A percentile compares a stretch with the other conserved stretches of the same genome.
These are phyloP conservation scores for Mortierella hygrophila DNA, from an alignment of 192 early-diverging fungal species.

Conservation along the genomic window DNA sequence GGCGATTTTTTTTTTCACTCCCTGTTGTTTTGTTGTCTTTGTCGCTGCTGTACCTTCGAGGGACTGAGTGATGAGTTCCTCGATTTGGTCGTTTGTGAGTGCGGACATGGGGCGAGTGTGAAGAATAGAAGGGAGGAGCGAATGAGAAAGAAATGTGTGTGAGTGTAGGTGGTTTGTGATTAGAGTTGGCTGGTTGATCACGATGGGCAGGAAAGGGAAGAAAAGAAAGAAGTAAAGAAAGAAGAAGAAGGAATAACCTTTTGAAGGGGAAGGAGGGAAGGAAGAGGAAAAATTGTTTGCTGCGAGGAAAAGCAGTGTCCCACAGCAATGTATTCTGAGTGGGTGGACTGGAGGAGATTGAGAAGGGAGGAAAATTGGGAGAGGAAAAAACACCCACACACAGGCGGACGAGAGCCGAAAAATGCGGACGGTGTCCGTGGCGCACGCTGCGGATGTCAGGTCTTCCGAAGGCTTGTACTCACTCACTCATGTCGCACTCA, in stretches of 20 bases:
- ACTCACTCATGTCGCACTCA: too few species aligned
- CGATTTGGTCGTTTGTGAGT: constrained; percentile 53
- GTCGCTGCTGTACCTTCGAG: constrained; percentile 27
- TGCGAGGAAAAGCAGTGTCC: too few species aligned
- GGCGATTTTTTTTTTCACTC: not conserved
- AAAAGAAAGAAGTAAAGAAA: constrained; percentile 2
- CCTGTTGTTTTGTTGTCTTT: not conserved
- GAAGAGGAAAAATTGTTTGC: not conserved
- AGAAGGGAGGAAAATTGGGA: not conserved
- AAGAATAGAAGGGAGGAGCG: not conserved
- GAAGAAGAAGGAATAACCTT: not conserved
- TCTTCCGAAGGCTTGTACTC: too few species aligned
- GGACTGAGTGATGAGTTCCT: constrained; percentile 53
- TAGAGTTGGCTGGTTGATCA: not conserved
- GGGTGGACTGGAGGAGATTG: not conserved
- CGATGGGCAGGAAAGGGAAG: not conserved
- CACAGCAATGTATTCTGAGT: too few species aligned
- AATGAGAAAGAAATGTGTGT: not conserved
- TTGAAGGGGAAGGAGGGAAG: not conserved
- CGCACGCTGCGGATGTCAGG: not conserved
- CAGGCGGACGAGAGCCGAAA: not conserved
- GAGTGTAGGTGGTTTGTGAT: not conserved
- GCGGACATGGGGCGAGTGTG: constrained; percentile 33
- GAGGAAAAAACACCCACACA: not conserved
- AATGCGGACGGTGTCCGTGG: not conserved